A percentile compares a stretch with the other conserved stretches of the same genome.
phyloP scores from a whole-genome alignment of 2,329 filamentous ascomycete species.

The Penicillium digitatum region DNA sequence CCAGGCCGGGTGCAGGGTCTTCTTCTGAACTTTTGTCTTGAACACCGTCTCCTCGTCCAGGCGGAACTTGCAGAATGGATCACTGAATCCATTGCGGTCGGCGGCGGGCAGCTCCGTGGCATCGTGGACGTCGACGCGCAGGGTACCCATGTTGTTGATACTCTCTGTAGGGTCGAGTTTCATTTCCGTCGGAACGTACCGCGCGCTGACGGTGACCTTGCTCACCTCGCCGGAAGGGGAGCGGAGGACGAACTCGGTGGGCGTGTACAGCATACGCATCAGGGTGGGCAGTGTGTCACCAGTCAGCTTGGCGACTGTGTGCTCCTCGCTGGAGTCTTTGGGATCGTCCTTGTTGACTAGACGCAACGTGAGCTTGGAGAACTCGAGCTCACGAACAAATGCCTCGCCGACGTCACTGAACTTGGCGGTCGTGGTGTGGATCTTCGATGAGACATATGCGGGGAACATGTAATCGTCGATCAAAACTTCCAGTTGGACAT shows the following conservation, averaged over 20 bases:
- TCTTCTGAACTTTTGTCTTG: constrained; percentile 96
- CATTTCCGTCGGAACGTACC: constrained; percentile 95
- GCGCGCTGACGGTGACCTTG: constrained; percentile 84
- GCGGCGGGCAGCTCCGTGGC: constrained; percentile 83
- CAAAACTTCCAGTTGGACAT: constrained; percentile 77
- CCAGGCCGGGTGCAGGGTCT: constrained; percentile 91
- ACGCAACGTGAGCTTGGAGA: constrained; percentile 85
- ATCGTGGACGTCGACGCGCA: constrained; percentile 90
- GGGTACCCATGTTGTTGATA: constrained; percentile 97
- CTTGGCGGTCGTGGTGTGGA: constrained; percentile 63
- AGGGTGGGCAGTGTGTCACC: constrained; percentile 84
- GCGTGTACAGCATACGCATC: constrained; percentile 87
- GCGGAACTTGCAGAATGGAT: constrained; percentile 93
- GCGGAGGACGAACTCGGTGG: constrained; percentile 74
- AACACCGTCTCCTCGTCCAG: constrained; percentile 84
- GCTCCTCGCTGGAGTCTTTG: constrained; percentile 63
- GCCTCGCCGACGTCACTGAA: constrained; percentile 93
- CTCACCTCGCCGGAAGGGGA: constrained; percentile 71
- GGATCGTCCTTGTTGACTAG: constrained; percentile 75
- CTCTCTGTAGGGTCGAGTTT: constrained; percentile 88
- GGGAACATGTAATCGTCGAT: constrained; percentile 96
- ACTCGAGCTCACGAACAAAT: constrained; percentile 94
- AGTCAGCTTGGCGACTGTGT: constrained; percentile 74
- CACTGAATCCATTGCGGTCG: constrained; percentile 93
- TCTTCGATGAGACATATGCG: constrained; percentile 75